Evolutionary conservation across 805 yeast genomes (phyloP).

Genomic region (Hanseniaspora nectarophila): DNA sequence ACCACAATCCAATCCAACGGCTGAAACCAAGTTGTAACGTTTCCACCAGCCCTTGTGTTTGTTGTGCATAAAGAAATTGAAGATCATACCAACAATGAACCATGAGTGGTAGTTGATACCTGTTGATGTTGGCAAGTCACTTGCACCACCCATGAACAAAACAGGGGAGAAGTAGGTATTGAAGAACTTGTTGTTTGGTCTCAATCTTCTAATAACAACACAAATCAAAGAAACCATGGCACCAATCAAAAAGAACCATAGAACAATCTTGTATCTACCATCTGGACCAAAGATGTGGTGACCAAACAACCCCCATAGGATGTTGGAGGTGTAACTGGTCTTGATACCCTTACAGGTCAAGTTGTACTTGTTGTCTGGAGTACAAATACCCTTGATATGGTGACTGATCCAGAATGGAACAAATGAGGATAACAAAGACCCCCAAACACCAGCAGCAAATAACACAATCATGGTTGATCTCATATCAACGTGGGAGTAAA

Average conservation of each 20-base stretch:
- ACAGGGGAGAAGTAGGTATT: slow-evolving; percentile 46
- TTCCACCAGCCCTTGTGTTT: slow-evolving; percentile 62
- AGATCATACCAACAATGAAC: slow-evolving; percentile 42
- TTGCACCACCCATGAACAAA: slow-evolving; percentile 42
- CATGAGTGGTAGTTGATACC: slow-evolving; percentile 50
- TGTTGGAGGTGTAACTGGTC: slow-evolving; percentile 43
- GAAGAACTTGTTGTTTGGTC: slow-evolving; percentile 31
- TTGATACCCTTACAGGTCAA: slow-evolving; percentile 39
- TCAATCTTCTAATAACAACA: slow-evolving; percentile 29
- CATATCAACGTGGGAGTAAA: slow-evolving; percentile 55
- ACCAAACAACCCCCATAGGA: slow-evolving; percentile 55
- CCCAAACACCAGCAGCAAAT: slow-evolving; percentile 35
- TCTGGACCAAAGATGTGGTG: slow-evolving; percentile 43
- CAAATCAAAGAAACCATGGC: slow-evolving; percentile 35
- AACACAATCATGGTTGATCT: slow-evolving; percentile 45
- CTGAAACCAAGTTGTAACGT: slow-evolving; percentile 55
- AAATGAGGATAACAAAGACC: slow-evolving; percentile 33
- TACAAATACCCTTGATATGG: slow-evolving; percentile 34
- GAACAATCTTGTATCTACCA: slow-evolving; percentile 40
- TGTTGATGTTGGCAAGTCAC: slow-evolving; percentile 57
- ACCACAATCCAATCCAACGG: slow-evolving; percentile 57
- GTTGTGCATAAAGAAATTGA: slow-evolving; percentile 46
- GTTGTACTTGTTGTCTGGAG: slow-evolving; percentile 31
- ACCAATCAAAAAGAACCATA: slow-evolving; percentile 53
- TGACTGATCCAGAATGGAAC: slow-evolving; percentile 35